These are phyloP conservation scores for Medicago lupulina DNA, from an alignment of 306 rosid species.

Conservation along the genomic window DNA sequence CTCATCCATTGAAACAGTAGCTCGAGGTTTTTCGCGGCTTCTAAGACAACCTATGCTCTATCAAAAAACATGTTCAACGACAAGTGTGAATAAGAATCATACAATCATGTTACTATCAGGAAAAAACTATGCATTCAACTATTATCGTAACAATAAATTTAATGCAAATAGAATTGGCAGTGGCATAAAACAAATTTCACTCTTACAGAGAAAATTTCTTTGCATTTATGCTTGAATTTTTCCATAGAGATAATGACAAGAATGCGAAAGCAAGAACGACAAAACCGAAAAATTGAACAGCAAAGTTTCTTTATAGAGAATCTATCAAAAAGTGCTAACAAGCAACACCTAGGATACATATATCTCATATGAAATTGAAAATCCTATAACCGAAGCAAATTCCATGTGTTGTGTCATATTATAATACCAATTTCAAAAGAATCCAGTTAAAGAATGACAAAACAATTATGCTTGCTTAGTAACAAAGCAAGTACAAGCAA, in stretches of 20 bases:
- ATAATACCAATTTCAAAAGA: slow-evolving; percentile 46
- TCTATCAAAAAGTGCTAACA: slow-evolving; percentile 57
- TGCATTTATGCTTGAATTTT: slow-evolving; percentile 61
- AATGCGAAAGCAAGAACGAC: slow-evolving; percentile 55
- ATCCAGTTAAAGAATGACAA: slow-evolving; percentile 62
- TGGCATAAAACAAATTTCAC: background rate
- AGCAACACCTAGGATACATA: slow-evolving; percentile 73
- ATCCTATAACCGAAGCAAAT: slow-evolving; percentile 45
- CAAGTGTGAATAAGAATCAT: background rate
- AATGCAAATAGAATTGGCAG: slow-evolving; percentile 26
- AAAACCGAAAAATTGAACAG: slow-evolving; percentile 63
- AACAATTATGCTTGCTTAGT: slow-evolving; percentile 62
- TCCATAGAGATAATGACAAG: slow-evolving; percentile 56
- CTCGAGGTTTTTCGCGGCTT: slow-evolving; percentile 53
- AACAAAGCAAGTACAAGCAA: slow-evolving; percentile 68
- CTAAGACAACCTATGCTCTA: slow-evolving; percentile 90
- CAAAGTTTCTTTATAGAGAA: slow-evolving; percentile 66
- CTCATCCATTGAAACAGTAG: slow-evolving; percentile 51
- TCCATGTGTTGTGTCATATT: slow-evolving; percentile 32
- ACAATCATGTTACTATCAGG: too few species aligned
- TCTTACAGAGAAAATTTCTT: slow-evolving; percentile 68
- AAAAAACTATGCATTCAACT: background rate
- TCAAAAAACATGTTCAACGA: slow-evolving; percentile 58
- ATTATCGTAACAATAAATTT: background rate
- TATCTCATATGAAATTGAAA: slow-evolving; percentile 33